phyloP scores from a whole-genome alignment of 148 eudicot species.

The Limonium bicolor region DNA sequence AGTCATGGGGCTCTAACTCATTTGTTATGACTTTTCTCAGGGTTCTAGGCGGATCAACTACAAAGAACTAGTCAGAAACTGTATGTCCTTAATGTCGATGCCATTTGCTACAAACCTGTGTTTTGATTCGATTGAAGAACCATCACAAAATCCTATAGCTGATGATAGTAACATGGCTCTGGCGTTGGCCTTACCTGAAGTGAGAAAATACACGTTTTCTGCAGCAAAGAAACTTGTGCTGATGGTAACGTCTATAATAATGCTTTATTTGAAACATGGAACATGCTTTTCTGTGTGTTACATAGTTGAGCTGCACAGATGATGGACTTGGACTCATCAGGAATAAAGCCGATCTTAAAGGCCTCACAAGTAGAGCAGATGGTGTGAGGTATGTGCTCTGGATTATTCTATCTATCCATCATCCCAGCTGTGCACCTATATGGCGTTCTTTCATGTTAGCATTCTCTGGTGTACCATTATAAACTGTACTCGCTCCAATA shows the following conservation, averaged over 20 bases:
- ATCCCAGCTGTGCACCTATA: no score
- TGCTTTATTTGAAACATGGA: neutral
- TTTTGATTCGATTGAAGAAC: constrained; percentile 12
- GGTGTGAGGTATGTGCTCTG: constrained; percentile 44
- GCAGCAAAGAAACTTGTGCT: constrained; percentile 42
- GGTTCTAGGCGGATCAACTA: constrained; percentile 63
- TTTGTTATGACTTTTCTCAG: constrained; percentile 11
- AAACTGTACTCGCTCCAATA: neutral
- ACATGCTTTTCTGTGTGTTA: neutral
- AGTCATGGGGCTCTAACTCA: neutral
- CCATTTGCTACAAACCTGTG: constrained; percentile 9
- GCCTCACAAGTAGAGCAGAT: constrained; percentile 66
- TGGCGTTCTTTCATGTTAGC: no score
- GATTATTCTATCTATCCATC: neutral
- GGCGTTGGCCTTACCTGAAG: constrained; percentile 52
- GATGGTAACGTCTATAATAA: constrained; percentile 35
- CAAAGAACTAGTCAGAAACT: constrained; percentile 58
- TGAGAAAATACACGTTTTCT: constrained; percentile 22
- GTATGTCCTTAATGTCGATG: constrained; percentile 29
- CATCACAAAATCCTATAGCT: constrained; percentile 7
- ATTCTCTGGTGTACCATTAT: neutral
- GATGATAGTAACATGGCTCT: no score
- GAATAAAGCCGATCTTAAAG: constrained; percentile 45
- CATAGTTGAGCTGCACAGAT: constrained; percentile 27
- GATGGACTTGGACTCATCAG: constrained; percentile 61